Percentiles rank a stretch among this genome's conserved stretches.
Evolutionary conservation across 192 early-diverging fungal species (phyloP).

Genomic region (Backusella westeae): DNA sequence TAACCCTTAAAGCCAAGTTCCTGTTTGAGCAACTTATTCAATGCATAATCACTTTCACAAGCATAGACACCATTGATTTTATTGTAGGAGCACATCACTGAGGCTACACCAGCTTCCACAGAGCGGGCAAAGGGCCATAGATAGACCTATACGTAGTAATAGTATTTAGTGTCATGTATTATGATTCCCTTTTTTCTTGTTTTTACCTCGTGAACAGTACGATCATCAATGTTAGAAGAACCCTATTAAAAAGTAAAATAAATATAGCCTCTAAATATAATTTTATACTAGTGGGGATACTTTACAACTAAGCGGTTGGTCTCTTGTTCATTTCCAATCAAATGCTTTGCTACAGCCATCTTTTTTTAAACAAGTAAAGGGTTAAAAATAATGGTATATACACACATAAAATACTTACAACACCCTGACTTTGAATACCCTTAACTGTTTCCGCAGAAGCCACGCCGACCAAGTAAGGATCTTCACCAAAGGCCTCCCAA

Average conservation of each 20-base stretch:
- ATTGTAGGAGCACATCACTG: conserved; percentile 69
- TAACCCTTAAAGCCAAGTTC: conserved; percentile 62
- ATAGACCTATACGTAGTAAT: conserved; percentile 14
- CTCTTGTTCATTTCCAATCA: conserved; percentile 36
- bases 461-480: conserved; percentile 30
- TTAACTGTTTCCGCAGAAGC: conserved; percentile 25
- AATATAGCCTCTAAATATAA: not conserved
- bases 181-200: conserved; percentile 16
- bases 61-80: conserved; percentile 52
- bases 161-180: too few species aligned
- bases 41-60: conserved; percentile 48
- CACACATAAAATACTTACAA: conserved; percentile 10
- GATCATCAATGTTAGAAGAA: conserved; percentile 45
- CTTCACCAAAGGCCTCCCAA: conserved; percentile 36
- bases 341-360: conserved; percentile 34
- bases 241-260: not conserved
- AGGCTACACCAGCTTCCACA: conserved; percentile 55
- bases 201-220: conserved; percentile 46
- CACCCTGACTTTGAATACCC: conserved; percentile 26
- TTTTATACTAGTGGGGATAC: not conserved
- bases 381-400: not conserved
- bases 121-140: conserved; percentile 55
- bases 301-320: conserved; percentile 14
- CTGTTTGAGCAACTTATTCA: conserved; percentile 48
- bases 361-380: not conserved